Evolutionary conservation across 495 filamentous ascomycete species (phyloP), one percentile per base, ranked within the genome.

Genomic region (Cudoniella acicularis): DNA sequence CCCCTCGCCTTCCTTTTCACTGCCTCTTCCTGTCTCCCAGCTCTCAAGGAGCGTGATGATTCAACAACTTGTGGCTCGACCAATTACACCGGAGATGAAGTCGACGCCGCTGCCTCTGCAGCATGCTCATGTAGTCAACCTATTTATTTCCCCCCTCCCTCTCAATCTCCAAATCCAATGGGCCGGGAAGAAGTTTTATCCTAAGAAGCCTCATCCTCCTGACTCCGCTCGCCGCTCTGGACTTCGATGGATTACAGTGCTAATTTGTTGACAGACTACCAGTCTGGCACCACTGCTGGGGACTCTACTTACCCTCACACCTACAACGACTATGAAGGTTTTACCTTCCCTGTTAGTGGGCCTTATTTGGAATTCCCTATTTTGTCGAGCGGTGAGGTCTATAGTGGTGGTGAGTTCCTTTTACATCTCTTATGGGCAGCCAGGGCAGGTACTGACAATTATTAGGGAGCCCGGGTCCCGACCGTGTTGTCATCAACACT

Each of bases 271-370:
- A 59, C 56, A 10, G 72, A 78, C 26, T 73, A 79, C 59, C 40
- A 63, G 4, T 51, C 67, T 4, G 81, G 76, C 30, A 51, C 61
- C 2, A 74, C 72, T 1, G 73, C 72, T n/a, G 67, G 72, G 57
- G 60, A 66, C 49, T 59, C 56, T 3, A 52, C 26, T 9, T 87
- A 87, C 67, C 84, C 83, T 2, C 84, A 87, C 71, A 71, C 71
- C 13, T 87, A 86, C 69, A 79, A 87, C 69, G 77, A 88, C 74
- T 83, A 83, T 65, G 85, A 88, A 67, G 84, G 82, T 13, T 87
- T 88, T 69, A 70, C 69, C 52, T 87, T 88, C 66, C 6, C 6
- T 36, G 57, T 82, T 6, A 60, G 67, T 0, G 78, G 78, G n/a
- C 79, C 83, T 0, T 87, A 83, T 66, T 79, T 85, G 45, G 85